A percentile compares a stretch with the other conserved stretches of the same genome.
Conservation (phyloP, 116 monocot genomes). For the Cymodocea nodosa region DNA sequence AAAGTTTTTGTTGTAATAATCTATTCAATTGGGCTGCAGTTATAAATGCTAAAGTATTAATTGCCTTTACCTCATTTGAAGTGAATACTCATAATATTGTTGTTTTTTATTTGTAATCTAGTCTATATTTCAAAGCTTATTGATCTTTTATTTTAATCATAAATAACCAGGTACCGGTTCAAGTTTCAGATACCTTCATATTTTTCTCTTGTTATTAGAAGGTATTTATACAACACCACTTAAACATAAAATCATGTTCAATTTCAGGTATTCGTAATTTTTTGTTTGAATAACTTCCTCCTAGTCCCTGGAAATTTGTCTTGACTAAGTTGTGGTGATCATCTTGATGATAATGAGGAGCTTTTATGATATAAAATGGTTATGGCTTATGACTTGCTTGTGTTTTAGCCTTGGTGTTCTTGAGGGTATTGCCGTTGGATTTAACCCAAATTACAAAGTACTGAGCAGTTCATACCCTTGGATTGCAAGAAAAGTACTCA, state of each 20-base stretch:
- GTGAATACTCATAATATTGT: too few relatives aligned
- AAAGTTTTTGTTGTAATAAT: too few relatives aligned
- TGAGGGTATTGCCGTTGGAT: constrained; percentile 89
- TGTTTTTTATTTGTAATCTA: too few relatives aligned
- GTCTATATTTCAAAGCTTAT: neutral
- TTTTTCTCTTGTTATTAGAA: constrained; percentile 93
- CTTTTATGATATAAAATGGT: neutral
- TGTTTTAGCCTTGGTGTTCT: constrained; percentile 90
- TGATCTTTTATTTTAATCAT: constrained; percentile 4
- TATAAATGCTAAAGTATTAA: neutral
- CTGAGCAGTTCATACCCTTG: constrained; percentile 97
- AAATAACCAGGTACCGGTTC: constrained; percentile 76
- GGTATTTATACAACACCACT: constrained; percentile 22
- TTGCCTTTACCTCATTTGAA: too few relatives aligned
- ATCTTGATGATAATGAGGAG: neutral
- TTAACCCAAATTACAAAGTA: constrained; percentile 89
- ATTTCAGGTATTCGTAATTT: neutral
- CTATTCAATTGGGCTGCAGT: neutral
- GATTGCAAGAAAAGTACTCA: constrained; percentile 98
- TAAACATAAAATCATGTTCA: neutral
- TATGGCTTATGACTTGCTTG: constrained; percentile 3
- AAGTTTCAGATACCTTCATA: constrained; percentile 97
- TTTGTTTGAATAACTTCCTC: neutral
- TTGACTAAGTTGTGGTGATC: neutral
- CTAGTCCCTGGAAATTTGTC: neutral